Conservation (phyloP, 768 basidiomycete species). For the Trametes villosa region DNA sequence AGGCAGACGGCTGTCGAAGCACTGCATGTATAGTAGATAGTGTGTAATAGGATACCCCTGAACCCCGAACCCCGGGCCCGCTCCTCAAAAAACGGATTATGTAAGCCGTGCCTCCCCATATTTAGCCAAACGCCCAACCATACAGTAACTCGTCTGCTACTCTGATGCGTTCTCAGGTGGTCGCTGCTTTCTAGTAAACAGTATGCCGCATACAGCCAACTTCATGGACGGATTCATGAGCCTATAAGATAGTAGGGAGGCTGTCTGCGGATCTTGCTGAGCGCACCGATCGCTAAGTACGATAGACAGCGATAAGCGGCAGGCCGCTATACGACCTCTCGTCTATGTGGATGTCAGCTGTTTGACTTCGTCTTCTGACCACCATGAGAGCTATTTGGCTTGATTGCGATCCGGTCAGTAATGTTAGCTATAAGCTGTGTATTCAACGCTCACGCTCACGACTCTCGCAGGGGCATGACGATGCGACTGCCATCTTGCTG, state of each 20-base stretch:
- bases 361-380: neutral
- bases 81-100: conserved; percentile 24
- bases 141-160: neutral
- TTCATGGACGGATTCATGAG: too few species aligned
- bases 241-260: neutral
- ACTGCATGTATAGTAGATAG: too few species aligned
- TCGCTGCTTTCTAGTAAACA: too few species aligned
- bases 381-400: conserved; percentile 37
- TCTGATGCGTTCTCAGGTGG: neutral
- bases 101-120: conserved; percentile 15
- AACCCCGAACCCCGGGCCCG: neutral
- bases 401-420: conserved; percentile 41
- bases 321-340: neutral
- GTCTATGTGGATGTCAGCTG: neutral
- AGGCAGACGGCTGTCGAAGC: too few species aligned
- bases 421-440: neutral
- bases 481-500: conserved; percentile 82
- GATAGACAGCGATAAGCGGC: conserved; percentile 10
- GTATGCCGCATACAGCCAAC: too few species aligned
- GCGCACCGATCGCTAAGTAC: neutral
- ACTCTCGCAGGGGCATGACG: conserved; percentile 78
- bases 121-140: neutral
- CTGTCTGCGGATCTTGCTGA: neutral
- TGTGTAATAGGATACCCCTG: too few species aligned
- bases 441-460: neutral